Base-by-base conservation (phyloP, 257 asterid species). In the Ilex asprella region DNA sequence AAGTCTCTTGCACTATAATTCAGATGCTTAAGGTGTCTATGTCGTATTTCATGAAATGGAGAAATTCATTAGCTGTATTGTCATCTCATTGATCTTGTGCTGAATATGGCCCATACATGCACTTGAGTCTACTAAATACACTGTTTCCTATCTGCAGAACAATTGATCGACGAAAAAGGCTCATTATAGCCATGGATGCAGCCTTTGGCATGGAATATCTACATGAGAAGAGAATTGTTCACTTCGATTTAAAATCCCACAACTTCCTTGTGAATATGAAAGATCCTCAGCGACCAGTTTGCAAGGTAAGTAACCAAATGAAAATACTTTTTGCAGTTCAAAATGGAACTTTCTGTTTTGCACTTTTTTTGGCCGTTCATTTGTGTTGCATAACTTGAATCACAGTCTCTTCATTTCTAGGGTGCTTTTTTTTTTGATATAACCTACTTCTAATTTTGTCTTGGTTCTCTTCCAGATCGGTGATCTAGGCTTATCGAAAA, bases 141-240 rank as follows among this genome's bases (percentile, higher is more conserved):
- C 12, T 14, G 52, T 2, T 9, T 35, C 39, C 15, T 31, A 30
- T 41, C 49, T 73, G 70, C 77, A 73, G 75, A 66, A 74, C 75
- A 27, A 74, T 74, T 21, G 79, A 74, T 61, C 68, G 66, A n/a
- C 57, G 69, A 32, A 74, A 74, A 29, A 66, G 79, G 47, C 32
- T 74, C 29, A 64, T 74, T 49, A 39, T 74, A 69, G 75, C 79
- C 30, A 64, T 61, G 79, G 75, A 74, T 56, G 79, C 75, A 41
- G 70, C 79, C 51, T 69, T 61, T 60, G 79, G 79, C 32, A 69
- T 74, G 79, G 75, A 74, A 61, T 74, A 74, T 65, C 60, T 74
- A 71, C 79, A 74, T 31, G 62, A 57, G 49, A 74, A 65, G 62
- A 74, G 65, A 62, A 63, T 74, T 21, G 53, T 74, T 39, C 79